phyloP scores from a whole-genome alignment of 306 rosid species.

The barrel medic (Medicago truncatula) region DNA sequence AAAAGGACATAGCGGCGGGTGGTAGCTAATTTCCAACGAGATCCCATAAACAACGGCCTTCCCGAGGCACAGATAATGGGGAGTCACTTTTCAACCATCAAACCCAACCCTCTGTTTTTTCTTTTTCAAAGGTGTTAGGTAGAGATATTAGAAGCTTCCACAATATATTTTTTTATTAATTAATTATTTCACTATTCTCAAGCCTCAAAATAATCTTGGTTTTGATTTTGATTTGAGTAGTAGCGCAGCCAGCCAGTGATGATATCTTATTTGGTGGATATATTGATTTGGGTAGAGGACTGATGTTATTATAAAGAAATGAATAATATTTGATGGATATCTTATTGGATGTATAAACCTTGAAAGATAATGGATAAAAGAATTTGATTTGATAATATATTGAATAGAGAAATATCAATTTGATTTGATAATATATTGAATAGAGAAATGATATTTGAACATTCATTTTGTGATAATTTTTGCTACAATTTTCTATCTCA shows the following conservation, averaged over 20 bases:
- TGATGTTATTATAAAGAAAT: too few species aligned
- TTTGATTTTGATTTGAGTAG: background rate
- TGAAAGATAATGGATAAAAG: too few species aligned
- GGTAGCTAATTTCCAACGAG: slow-evolving; percentile 44
- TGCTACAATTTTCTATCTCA: too few species aligned
- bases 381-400: too few species aligned
- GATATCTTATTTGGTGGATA: too few species aligned
- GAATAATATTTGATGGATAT: too few species aligned
- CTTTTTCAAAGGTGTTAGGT: slow-evolving; percentile 64
- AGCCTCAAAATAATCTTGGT: background rate
- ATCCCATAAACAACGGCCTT: slow-evolving; percentile 48
- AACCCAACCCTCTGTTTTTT: slow-evolving; percentile 31
- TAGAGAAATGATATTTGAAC: too few species aligned
- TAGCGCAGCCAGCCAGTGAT: background rate
- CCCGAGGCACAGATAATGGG: slow-evolving; percentile 45
- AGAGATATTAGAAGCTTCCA: slow-evolving; percentile 60
- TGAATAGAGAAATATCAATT: too few species aligned
- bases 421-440: too few species aligned
- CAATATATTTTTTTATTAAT: slow-evolving; percentile 4
- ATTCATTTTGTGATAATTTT: too few species aligned
- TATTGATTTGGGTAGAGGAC: too few species aligned
- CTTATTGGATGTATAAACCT: too few species aligned
- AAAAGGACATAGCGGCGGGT: slow-evolving; percentile 50
- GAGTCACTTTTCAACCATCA: slow-evolving; percentile 56
- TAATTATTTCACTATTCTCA: slow-evolving; percentile 13